phyloP scores from a whole-genome alignment of 2,329 filamentous ascomycete species.

The Pyricularia grisea region DNA sequence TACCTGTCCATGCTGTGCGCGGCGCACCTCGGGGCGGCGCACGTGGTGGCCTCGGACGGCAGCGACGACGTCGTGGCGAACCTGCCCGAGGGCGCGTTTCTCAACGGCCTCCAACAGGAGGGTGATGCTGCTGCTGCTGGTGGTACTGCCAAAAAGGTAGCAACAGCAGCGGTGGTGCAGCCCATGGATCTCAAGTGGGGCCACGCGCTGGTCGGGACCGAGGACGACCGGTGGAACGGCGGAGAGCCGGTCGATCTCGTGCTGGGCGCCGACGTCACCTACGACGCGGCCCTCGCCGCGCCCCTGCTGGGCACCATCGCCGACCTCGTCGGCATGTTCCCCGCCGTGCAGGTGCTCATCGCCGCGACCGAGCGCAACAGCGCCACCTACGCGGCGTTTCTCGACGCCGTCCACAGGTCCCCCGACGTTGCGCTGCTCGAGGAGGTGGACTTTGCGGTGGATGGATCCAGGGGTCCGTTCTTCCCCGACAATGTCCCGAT shows the following conservation, averaged over 20 bases:
- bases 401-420: conserved; percentile 44
- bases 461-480: conserved; percentile 51
- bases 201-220: conserved; percentile 44
- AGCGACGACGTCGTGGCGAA: conserved; percentile 62
- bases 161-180: conserved; percentile 20
- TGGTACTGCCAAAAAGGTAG: neutral
- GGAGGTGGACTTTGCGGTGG: conserved; percentile 34
- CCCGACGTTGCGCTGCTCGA: conserved; percentile 27
- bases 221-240: conserved; percentile 42
- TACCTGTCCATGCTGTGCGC: conserved; percentile 66
- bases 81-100: conserved; percentile 56
- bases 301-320: conserved; percentile 55
- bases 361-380: conserved; percentile 63
- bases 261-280: conserved; percentile 70
- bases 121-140: conserved; percentile 3
- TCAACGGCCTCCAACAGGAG: conserved; percentile 53
- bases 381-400: conserved; percentile 57
- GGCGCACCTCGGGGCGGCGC: conserved; percentile 50
- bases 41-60: conserved; percentile 64
- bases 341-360: conserved; percentile 51
- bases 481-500: conserved; percentile 52
- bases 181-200: conserved; percentile 58
- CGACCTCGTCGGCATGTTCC: conserved; percentile 49
- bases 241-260: conserved; percentile 48
- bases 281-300: conserved; percentile 56